A percentile compares a stretch with the other conserved stretches of the same genome.
These are phyloP conservation scores for Arthromyces matolae DNA, from an alignment of 768 basidiomycete species.

Conservation along the genomic window DNA sequence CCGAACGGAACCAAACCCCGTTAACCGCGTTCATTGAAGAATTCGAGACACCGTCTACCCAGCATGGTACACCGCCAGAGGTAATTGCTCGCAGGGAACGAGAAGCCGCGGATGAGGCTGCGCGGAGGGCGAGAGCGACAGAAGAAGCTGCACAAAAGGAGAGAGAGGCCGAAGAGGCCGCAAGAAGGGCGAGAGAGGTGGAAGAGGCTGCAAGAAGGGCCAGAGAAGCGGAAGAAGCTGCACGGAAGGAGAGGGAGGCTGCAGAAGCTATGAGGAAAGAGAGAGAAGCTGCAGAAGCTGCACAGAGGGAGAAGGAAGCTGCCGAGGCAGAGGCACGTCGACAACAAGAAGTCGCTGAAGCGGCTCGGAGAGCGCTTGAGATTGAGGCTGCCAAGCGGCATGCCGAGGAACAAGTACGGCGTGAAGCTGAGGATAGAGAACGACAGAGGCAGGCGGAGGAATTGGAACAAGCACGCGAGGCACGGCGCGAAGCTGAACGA, in stretches of 20 bases:
- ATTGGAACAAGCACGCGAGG: conserved; percentile 10
- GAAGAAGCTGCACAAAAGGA: not conserved
- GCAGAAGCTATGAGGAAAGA: not conserved
- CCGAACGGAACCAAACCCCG: conserved; percentile 8
- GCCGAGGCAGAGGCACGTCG: conserved; percentile 1
- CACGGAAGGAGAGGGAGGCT: not conserved
- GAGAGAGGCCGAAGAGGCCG: not conserved
- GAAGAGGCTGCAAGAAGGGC: not conserved
- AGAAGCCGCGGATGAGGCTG: not conserved
- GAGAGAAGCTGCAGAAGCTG: not conserved
- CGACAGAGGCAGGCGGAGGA: conserved; percentile 6
- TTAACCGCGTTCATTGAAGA: conserved; percentile 15
- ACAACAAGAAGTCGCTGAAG: not conserved
- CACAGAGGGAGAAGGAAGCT: conserved; percentile 7
- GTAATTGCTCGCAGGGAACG: not conserved
- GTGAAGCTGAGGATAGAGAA: conserved; percentile 9
- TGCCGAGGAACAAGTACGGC: conserved; percentile 1
- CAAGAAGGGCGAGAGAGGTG: not conserved
- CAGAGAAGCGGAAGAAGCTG: not conserved
- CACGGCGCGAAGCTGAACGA: conserved; percentile 8
- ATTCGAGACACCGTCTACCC: not conserved
- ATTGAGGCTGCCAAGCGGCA: conserved; percentile 2
- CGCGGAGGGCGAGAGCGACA: not conserved
- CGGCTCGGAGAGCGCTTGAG: conserved; percentile 1
- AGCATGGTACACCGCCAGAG: not conserved